Conservation (phyloP, 139 green algal species). For the Trebouxia sp. region DNA sequence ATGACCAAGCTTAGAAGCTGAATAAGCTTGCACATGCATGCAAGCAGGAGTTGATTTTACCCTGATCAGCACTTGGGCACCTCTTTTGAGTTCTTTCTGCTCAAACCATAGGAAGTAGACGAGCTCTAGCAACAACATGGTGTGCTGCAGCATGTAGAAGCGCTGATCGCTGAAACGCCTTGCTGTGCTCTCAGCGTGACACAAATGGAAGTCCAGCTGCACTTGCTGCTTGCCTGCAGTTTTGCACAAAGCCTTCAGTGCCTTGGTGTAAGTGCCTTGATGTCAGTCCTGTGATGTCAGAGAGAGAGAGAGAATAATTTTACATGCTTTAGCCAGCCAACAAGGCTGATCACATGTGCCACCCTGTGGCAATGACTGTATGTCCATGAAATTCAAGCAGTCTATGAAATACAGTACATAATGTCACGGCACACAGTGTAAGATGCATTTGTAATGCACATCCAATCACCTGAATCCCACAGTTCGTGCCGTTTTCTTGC, state of each 20-base stretch:
- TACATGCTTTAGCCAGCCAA: too few relatives aligned
- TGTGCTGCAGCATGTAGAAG: not conserved
- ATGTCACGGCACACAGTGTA: too few relatives aligned
- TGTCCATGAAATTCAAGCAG: too few relatives aligned
- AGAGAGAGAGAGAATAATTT: too few relatives aligned
- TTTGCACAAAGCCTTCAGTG: not conserved
- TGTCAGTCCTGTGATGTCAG: too few relatives aligned
- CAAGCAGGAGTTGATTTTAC: not conserved
- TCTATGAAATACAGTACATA: too few relatives aligned
- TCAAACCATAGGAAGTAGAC: slow-evolving; percentile 16
- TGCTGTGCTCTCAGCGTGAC: not conserved
- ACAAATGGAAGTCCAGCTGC: not conserved
- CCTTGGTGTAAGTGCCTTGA: not conserved
- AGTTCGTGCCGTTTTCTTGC: not conserved
- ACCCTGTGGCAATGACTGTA: too few relatives aligned
- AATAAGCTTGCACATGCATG: too few relatives aligned
- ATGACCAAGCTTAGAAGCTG: too few relatives aligned
- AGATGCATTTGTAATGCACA: too few relatives aligned
- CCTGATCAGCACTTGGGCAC: slow-evolving; percentile 13
- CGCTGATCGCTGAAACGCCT: not conserved
- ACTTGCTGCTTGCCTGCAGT: not conserved
- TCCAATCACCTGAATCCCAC: not conserved
- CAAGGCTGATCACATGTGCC: too few relatives aligned
- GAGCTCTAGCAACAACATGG: not conserved
- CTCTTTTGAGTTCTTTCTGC: not conserved